These are phyloP conservation scores for Lodderomyces jiufengensis DNA, from an alignment of 1,139 yeast genomes.

Conservation along the genomic window DNA sequence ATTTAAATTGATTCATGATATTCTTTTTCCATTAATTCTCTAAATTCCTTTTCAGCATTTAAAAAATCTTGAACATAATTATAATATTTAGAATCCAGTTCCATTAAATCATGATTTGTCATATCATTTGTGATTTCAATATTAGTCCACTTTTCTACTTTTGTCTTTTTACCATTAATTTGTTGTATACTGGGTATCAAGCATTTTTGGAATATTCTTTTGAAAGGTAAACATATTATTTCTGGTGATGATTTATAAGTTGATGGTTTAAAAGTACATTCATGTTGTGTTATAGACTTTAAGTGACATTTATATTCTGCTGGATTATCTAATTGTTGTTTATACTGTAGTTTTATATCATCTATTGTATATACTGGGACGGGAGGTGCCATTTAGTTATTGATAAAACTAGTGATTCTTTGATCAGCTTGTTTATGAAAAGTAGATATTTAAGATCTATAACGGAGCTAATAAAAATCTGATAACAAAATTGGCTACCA, in stretches of 20 bases:
- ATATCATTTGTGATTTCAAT: slow-evolving; percentile 40
- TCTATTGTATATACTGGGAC: slow-evolving; percentile 36
- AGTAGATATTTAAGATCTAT: no score
- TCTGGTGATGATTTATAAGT: slow-evolving; percentile 28
- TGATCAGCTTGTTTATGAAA: no score
- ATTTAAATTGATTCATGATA: background rate
- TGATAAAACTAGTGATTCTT: slow-evolving; percentile 1
- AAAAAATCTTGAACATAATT: slow-evolving; percentile 33
- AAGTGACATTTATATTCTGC: slow-evolving; percentile 38
- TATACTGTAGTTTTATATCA: slow-evolving; percentile 28
- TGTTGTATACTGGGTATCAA: slow-evolving; percentile 23
- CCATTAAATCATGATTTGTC: slow-evolving; percentile 33
- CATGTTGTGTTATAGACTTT: slow-evolving; percentile 46
- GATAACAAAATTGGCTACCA: no score
- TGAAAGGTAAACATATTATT: slow-evolving; percentile 53
- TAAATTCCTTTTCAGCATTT: slow-evolving; percentile 37
- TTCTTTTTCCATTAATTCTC: slow-evolving; percentile 30
- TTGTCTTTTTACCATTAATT: slow-evolving; percentile 25
- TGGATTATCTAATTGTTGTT: slow-evolving; percentile 28
- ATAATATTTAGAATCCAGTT: slow-evolving; percentile 21
- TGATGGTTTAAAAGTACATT: slow-evolving; percentile 38
- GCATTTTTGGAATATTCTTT: slow-evolving; percentile 50
- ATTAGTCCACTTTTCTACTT: slow-evolving; percentile 32
- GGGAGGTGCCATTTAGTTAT: slow-evolving; percentile 43
- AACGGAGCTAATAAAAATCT: no score